Base-by-base conservation (phyloP, 2,329 filamentous ascomycete species). In the Gyromitra esculenta region DNA sequence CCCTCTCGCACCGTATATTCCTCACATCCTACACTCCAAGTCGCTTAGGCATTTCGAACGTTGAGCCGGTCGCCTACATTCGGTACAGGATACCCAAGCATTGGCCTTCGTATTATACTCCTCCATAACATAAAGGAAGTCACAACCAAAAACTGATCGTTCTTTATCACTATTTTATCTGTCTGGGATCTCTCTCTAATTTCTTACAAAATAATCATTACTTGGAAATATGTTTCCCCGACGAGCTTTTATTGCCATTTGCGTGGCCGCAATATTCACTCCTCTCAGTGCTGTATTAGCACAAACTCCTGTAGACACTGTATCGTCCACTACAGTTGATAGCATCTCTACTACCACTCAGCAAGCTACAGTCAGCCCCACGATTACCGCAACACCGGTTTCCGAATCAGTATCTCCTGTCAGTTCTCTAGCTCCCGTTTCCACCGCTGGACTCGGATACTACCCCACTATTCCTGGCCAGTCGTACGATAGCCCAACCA, bases 391-490 rank as follows among this genome's bases (percentile, higher is more conserved):
- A 11, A 25, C 13, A 59, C 37, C 70, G 5, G 45, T 54, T 25
- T 64, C 64, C 54, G 63, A 52, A 39, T 52, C 71, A 69, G 54
- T 39, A 68, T 59, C 70, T 21, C 54, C 45, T 11, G 13, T 39
- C 5, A 25, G 45, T 15, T n/a, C 50, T n/a, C 13, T 31, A 25
- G 37, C 63, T 6, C 15, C 75, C 41, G 45, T 31, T 37, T 18
- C 64, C 25, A 66, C 56, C n/a, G 57, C 69, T 9, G 50, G 71
- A 11, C 37, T 64, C 5, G 71, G 64, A 63, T 79, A 79, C 66
- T 79, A 72, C 35, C 77, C 75, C 13, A 37, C 75, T 7, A 21
- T 59, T 21, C 72, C 72, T 1, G 77, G 77, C 25, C 48, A 72
- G 41, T 73, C 72, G 1, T 76, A 76, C 37, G 59, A 79, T 43